Evolutionary conservation across 2,329 filamentous ascomycete genomes (phyloP).

Genomic region (Saccharata proteae): DNA sequence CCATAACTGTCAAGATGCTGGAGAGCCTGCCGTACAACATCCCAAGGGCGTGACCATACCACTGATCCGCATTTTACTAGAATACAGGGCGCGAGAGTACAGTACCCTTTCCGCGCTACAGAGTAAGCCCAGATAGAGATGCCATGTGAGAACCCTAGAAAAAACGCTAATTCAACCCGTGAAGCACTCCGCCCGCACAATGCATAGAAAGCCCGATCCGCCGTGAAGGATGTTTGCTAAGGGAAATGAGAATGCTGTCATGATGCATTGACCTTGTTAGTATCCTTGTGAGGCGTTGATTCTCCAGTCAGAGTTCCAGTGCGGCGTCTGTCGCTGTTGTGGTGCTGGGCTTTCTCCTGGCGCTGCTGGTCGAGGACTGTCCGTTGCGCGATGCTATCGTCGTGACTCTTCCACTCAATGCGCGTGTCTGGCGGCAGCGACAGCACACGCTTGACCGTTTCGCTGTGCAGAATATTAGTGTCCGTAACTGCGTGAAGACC

Average conservation of each 20-base stretch:
- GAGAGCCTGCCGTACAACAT: too few species aligned
- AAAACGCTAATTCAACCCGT: conserved; percentile 1
- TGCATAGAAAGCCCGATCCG: conserved; percentile 9
- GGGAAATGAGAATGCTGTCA: conserved; percentile 8
- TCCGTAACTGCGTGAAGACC: neutral
- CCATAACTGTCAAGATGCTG: too few species aligned
- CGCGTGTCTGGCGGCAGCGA: conserved; percentile 78
- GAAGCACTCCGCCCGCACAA: conserved; percentile 9
- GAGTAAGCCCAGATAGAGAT: conserved; percentile 9
- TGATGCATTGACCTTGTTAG: conserved; percentile 11
- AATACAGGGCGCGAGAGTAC: conserved; percentile 7
- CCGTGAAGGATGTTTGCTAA: conserved; percentile 7
- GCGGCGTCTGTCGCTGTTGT: conserved; percentile 30
- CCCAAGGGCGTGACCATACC: conserved; percentile 6
- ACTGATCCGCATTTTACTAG: conserved; percentile 6
- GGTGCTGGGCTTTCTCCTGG: conserved; percentile 57
- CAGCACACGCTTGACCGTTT: conserved; percentile 86
- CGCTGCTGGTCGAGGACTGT: conserved; percentile 83
- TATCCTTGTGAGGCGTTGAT: conserved; percentile 20
- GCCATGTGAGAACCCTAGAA: conserved; percentile 3
- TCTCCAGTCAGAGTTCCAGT: conserved; percentile 27
- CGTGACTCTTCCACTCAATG: conserved; percentile 91
- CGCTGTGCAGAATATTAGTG: conserved; percentile 40
- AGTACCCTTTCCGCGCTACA: conserved; percentile 2
- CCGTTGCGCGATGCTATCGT: conserved; percentile 87